A percentile compares a stretch with the other conserved stretches of the same genome.
These are phyloP conservation scores for Leucosporidium scottii DNA, from an alignment of 768 basidiomycete genomes.

Conservation along the genomic window DNA sequence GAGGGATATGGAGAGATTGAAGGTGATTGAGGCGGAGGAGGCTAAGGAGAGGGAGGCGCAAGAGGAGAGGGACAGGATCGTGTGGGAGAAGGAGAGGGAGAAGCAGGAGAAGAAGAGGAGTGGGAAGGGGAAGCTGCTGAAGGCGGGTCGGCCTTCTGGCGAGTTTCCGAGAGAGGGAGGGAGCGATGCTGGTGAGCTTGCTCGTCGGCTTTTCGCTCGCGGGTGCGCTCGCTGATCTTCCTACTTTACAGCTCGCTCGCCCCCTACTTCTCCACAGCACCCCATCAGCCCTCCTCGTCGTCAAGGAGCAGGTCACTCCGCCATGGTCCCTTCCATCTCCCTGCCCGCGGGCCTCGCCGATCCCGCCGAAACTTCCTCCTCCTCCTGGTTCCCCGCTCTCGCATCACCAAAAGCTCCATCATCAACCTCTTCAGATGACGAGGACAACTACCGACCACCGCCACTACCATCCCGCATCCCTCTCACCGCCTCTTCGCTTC, in stretches of 20 bases:
- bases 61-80: not conserved
- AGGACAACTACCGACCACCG: too few species aligned
- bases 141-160: not conserved
- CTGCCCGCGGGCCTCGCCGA: too few species aligned
- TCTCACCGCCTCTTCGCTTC: too few species aligned
- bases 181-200: too few species aligned
- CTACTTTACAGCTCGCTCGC: too few species aligned
- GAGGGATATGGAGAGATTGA: conserved; percentile 11
- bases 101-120: conserved; percentile 15
- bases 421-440: too few species aligned
- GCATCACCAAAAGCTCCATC: too few species aligned
- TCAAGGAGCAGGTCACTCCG: not conserved
- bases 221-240: too few species aligned
- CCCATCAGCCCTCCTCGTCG: not conserved
- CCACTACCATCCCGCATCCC: too few species aligned
- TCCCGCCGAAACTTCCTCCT: too few species aligned
- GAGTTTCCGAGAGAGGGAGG: not conserved
- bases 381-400: too few species aligned
- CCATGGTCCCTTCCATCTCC: not conserved
- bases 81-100: conserved; percentile 1
- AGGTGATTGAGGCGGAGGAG: conserved; percentile 19
- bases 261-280: not conserved
- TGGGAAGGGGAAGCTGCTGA: conserved; percentile 8
- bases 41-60: conserved; percentile 11
- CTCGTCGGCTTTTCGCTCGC: too few species aligned